These are phyloP conservation scores for Selaginella moellendorffii DNA, from an alignment of 75 land plant genomes.

Conservation along the genomic window DNA sequence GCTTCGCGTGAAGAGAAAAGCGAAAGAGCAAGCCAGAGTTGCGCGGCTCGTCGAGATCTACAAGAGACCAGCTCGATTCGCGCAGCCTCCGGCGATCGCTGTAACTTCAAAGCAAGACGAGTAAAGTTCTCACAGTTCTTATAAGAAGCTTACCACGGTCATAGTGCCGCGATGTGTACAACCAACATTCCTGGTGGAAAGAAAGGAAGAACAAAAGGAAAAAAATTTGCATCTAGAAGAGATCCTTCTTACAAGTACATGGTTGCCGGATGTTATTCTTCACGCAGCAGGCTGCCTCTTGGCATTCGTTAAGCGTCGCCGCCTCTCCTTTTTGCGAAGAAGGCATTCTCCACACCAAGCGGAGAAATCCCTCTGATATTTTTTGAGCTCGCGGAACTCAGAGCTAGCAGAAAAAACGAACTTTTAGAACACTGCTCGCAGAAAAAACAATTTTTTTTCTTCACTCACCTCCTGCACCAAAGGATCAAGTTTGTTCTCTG, in stretches of 20 bases:
- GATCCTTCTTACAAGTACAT: not conserved
- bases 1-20: conserved; percentile 51
- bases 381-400: conserved; percentile 77
- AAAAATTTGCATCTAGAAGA: conserved; percentile 28
- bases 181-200: not conserved
- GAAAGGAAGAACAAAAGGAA: not conserved
- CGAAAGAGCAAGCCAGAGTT: conserved; percentile 34
- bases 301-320: conserved; percentile 36
- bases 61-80: not conserved
- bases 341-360: conserved; percentile 94
- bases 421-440: not conserved
- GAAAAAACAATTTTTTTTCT: not conserved
- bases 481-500: conserved; percentile 66
- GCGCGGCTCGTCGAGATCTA: not conserved
- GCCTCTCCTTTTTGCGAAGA: conserved; percentile 57
- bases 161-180: no score
- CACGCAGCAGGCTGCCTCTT: conserved; percentile 27
- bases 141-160: no score
- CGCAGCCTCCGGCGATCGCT: not conserved
- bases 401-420: conserved; percentile 38
- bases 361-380: conserved; percentile 78
- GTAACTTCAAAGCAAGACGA: not conserved
- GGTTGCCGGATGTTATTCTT: not conserved
- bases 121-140: not conserved
- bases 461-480: conserved; percentile 80